Conservation (phyloP, 2,329 filamentous ascomycete species). For the Capronia americana region DNA sequence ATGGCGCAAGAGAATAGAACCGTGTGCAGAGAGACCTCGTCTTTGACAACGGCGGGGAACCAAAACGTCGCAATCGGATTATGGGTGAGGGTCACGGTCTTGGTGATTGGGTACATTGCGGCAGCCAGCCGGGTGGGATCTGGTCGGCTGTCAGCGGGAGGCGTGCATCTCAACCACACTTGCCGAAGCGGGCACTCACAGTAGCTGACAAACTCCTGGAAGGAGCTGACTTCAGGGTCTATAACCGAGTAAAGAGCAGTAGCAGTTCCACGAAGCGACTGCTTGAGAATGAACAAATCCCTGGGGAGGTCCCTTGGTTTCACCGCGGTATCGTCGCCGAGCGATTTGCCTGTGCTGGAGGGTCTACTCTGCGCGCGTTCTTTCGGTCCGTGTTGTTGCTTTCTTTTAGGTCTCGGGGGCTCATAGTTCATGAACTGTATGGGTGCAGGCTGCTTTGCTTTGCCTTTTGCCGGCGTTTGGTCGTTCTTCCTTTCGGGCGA, state of each 20-base stretch:
- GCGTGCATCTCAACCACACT: background rate
- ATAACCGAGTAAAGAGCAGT: slow-evolving; percentile 29
- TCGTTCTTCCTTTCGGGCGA: background rate
- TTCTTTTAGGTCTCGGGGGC: slow-evolving; percentile 7
- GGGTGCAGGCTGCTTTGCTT: background rate
- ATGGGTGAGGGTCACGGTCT: slow-evolving; percentile 20
- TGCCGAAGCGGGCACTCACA: slow-evolving; percentile 20
- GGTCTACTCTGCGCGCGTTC: too few species aligned
- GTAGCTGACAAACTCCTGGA: slow-evolving; percentile 27
- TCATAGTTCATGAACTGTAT: slow-evolving; percentile 27
- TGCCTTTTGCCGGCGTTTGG: background rate
- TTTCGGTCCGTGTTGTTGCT: background rate
- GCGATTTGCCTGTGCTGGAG: background rate
- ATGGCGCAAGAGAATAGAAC: slow-evolving; percentile 33
- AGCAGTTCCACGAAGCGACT: slow-evolving; percentile 17
- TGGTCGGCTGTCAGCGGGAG: background rate
- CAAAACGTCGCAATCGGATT: slow-evolving; percentile 32
- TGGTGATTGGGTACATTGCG: slow-evolving; percentile 29
- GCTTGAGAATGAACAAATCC: background rate
- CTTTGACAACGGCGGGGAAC: slow-evolving; percentile 29
- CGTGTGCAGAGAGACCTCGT: slow-evolving; percentile 32
- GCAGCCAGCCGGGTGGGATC: slow-evolving; percentile 30
- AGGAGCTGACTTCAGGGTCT: slow-evolving; percentile 31
- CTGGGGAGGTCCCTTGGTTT: background rate
- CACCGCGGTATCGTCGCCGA: too few species aligned